A percentile compares a stretch with the other conserved stretches of the same genome.
These are phyloP conservation scores for Hygrophoropsis aurantiaca DNA, from an alignment of 768 basidiomycete genomes.

Conservation along the genomic window DNA sequence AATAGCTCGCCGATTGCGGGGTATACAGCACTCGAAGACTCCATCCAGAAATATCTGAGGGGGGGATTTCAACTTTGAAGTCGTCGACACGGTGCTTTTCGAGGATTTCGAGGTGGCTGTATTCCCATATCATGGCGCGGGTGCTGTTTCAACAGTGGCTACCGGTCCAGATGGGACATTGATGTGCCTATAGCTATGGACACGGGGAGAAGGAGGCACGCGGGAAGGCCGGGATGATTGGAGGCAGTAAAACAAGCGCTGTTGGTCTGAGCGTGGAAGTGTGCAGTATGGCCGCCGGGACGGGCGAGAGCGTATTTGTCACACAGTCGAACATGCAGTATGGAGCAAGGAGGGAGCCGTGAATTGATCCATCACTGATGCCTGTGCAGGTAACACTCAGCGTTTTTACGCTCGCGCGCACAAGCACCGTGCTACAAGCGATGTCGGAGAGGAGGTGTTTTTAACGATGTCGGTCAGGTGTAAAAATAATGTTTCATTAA, in stretches of 20 bases:
- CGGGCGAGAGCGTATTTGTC: conserved; percentile 14
- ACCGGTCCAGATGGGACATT: conserved; percentile 11
- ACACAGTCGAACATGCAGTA: conserved; percentile 12
- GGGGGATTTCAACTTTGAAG: conserved; percentile 3
- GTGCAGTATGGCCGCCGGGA: conserved; percentile 21
- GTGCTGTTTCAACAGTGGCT: not conserved
- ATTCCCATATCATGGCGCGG: conserved; percentile 13
- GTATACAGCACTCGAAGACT: conserved; percentile 7
- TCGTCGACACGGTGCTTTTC: conserved; percentile 34
- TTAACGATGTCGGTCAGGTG: not conserved
- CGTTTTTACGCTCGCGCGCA: too few relatives aligned
- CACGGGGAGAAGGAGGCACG: conserved; percentile 20
- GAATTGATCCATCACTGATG: too few relatives aligned
- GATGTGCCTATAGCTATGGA: conserved; percentile 32
- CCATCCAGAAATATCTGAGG: conserved; percentile 27
- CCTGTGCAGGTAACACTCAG: too few relatives aligned
- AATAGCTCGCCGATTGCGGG: conserved; percentile 10
- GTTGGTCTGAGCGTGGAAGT: conserved; percentile 20
- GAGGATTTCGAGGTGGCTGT: conserved; percentile 17
- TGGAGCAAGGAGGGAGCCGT: conserved; percentile 10
- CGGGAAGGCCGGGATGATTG: conserved; percentile 20
- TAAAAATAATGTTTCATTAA: conserved; percentile 21
- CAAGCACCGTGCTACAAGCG: not conserved
- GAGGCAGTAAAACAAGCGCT: conserved; percentile 9
- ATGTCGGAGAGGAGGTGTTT: not conserved